Base-by-base conservation (phyloP, 257 asterid species). In the Lavandula angustifolia region DNA sequence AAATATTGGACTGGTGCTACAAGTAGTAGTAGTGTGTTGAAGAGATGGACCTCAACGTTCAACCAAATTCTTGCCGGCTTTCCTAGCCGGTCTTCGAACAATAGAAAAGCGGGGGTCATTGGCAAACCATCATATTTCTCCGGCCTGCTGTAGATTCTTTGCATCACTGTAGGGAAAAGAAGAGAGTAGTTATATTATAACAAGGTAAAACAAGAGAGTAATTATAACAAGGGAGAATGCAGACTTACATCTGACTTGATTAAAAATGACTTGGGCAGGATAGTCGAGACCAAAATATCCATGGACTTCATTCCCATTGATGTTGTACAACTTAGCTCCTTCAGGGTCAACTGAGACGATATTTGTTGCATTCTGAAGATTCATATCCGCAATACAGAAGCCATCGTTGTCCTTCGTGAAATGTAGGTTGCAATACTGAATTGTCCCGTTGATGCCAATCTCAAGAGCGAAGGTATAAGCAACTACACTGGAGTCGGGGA, bases 231-330 rank as follows among this genome's bases (percentile, higher is more conserved):
- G n/a, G n/a, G n/a, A n/a, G 27, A 22, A 22, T 7, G 43, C 14
- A 31, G 64, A 72, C 94, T 66, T 77, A 92, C 98, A 37, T 8
- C 73, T 56, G 4, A 92, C 80, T 2, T 82, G 85, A 1, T 68
- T 65, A 16, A 78, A 68, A 38, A 89, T 61, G 7, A 63, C 47
- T 1, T 75, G 43, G 54, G 81, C 79, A 2, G 68, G 37, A 48
- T 81, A 85, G 64, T 89, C 98, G 60, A 89, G 35, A 2, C 95
- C 96, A 53, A 84, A 92, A 76, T 79, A 89, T 44, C 98, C 98
- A 29, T 48, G 71, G 18, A 77, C 27, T n/a, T 80, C 76, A 51
- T 54, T 74, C 35, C 96, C 98, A 49, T 89, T 66, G 14, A 92
- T 38, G 14, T 72, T 73, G 75, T 89, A 84, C 1, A 74, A 70